A percentile compares a stretch with the other conserved stretches of the same genome.
Evolutionary conservation across 176 grass and related monocot species (phyloP).

Genomic region (Phoenix dactylifera): DNA sequence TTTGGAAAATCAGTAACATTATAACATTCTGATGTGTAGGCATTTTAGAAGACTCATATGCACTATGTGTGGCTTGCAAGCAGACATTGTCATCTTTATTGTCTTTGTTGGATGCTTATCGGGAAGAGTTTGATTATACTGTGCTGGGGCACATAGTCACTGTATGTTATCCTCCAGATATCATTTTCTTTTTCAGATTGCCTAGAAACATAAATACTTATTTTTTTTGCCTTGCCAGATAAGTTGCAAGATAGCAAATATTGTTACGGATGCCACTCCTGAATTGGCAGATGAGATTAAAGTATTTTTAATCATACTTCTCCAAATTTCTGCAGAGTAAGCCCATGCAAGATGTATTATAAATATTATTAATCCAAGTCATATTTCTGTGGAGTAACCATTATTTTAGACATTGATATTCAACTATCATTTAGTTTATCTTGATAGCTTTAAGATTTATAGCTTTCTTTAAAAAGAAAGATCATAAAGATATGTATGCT

Average conservation of each 20-base stretch:
- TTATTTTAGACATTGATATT: too few relatives aligned
- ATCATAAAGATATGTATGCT: too few relatives aligned
- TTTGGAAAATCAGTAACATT: too few relatives aligned
- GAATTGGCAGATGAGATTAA: slow-evolving; percentile 50
- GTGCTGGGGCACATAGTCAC: slow-evolving; percentile 58
- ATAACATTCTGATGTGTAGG: slow-evolving; percentile 30
- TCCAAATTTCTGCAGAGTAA: slow-evolving; percentile 62
- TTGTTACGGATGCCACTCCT: slow-evolving; percentile 63
- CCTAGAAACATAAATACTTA: too few relatives aligned
- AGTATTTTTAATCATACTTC: slow-evolving; percentile 64
- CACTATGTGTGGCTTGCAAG: slow-evolving; percentile 56
- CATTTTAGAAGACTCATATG: slow-evolving; percentile 62
- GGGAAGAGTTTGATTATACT: slow-evolving; percentile 49
- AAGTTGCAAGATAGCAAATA: slow-evolving; percentile 43
- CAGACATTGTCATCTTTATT: slow-evolving; percentile 62
- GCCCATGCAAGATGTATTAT: not conserved
- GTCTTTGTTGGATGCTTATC: slow-evolving; percentile 55
- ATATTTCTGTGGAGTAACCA: too few relatives aligned
- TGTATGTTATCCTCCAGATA: slow-evolving; percentile 27
- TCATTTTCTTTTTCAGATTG: not conserved
- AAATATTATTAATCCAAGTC: too few relatives aligned
- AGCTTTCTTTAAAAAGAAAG: too few relatives aligned
- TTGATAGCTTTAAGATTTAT: too few relatives aligned
- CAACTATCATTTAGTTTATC: too few relatives aligned
- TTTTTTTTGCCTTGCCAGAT: slow-evolving; percentile 30